Conservation (phyloP, 768 basidiomycete genomes). For the Mrakia hoshinonis region DNA sequence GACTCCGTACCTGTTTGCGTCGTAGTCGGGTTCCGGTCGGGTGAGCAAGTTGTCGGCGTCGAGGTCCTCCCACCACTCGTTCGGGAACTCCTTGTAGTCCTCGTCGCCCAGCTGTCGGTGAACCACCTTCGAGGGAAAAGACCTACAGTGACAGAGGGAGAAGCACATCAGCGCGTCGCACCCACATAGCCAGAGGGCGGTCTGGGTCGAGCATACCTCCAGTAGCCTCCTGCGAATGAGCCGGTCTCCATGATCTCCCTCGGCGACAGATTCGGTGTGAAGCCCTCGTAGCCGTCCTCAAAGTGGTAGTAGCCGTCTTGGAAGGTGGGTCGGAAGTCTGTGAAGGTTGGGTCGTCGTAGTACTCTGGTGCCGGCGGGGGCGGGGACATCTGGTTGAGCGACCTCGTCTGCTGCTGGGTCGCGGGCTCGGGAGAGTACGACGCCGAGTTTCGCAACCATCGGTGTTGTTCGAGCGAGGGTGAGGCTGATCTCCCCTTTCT, state of each 20-base stretch:
- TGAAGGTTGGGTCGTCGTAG: background rate
- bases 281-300: conserved; percentile 26
- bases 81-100: background rate
- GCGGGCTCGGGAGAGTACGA: too few relatives aligned
- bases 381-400: too few relatives aligned
- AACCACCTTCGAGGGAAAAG: too few relatives aligned
- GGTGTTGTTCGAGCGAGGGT: too few relatives aligned
- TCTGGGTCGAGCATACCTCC: conserved; percentile 2
- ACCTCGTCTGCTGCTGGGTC: too few relatives aligned
- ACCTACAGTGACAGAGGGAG: background rate
- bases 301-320: conserved; percentile 8
- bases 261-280: conserved; percentile 26
- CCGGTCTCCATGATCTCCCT: conserved; percentile 22
- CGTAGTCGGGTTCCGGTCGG: conserved; percentile 23
- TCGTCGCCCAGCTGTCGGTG: background rate
- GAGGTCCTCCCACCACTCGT: too few relatives aligned
- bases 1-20: conserved; percentile 30
- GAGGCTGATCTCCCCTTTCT: too few relatives aligned
- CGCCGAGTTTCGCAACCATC: too few relatives aligned
- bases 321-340: background rate
- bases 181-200: background rate
- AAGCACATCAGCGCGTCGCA: too few relatives aligned
- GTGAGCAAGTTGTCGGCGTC: conserved; percentile 12
- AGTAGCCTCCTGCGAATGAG: conserved; percentile 20
- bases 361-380: background rate